Conservation (phyloP, 1,284 basidiomycete species). For the Heterobasidion irregulare region DNA sequence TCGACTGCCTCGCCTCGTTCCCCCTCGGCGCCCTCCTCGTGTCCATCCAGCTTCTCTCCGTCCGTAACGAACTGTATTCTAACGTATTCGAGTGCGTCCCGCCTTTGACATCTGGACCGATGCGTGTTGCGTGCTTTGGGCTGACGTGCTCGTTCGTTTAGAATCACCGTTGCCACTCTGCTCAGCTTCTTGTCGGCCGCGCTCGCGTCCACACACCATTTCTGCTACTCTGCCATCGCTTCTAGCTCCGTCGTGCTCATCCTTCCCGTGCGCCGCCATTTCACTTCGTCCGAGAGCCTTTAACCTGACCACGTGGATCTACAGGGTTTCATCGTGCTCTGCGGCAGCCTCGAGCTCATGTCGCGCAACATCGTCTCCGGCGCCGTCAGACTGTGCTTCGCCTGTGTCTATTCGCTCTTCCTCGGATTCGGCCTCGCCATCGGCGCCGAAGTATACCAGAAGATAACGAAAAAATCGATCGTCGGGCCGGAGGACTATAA, state of each 20-base stretch:
- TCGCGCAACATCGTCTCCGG: conserved; percentile 76
- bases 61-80: conserved; percentile 76
- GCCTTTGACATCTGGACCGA: neutral
- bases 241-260: conserved; percentile 84
- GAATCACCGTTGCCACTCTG: conserved; percentile 71
- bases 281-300: conserved; percentile 15
- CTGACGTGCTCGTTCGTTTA: conserved; percentile 13
- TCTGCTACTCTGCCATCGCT: conserved; percentile 85
- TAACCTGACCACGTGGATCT: neutral
- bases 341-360: conserved; percentile 76
- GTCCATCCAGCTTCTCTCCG: conserved; percentile 66
- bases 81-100: conserved; percentile 74
- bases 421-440: conserved; percentile 82
- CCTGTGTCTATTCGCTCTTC: conserved; percentile 74
- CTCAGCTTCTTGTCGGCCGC: conserved; percentile 81
- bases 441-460: conserved; percentile 60
- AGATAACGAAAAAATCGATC: conserved; percentile 38
- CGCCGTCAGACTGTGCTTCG: conserved; percentile 81
- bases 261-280: conserved; percentile 45
- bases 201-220: conserved; percentile 58
- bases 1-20: conserved; percentile 71
- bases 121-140: neutral
- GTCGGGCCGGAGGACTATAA: conserved; percentile 50
- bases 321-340: conserved; percentile 69
- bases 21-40: conserved; percentile 80